Evolutionary conservation across 345 rosid species (phyloP).

Genomic region (Limnanthes douglasii): DNA sequence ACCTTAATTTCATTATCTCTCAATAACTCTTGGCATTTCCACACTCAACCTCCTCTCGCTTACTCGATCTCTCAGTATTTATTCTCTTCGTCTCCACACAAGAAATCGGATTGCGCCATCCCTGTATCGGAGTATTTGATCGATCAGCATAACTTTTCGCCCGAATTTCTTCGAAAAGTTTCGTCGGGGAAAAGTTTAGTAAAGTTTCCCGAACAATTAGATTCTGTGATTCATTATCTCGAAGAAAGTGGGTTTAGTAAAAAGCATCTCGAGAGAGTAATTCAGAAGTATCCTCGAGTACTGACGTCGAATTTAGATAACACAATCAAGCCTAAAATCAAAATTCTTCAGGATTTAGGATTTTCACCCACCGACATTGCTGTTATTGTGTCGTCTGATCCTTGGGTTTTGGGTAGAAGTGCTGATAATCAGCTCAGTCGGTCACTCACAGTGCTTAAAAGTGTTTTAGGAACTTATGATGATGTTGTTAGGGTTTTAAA

Average conservation of each 20-base stretch:
- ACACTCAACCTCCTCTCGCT: not conserved
- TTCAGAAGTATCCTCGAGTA: conserved; percentile 5
- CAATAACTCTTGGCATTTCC: conserved; percentile 1
- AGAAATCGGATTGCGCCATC: conserved; percentile 1
- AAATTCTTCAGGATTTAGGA: conserved; percentile 13
- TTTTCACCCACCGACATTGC: conserved; percentile 5
- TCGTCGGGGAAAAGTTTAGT: conserved; percentile 1
- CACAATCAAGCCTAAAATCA: conserved; percentile 16
- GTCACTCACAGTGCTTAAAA: conserved; percentile 6
- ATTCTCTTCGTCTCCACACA: conserved; percentile 2
- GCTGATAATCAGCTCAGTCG: conserved; percentile 5
- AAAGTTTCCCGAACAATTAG: conserved; percentile 3
- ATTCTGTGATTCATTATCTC: conserved; percentile 12
- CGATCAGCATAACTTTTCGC: conserved; percentile 13
- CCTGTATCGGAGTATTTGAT: conserved; percentile 11
- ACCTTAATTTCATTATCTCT: conserved; percentile 8
- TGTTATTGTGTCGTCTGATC: conserved; percentile 10
- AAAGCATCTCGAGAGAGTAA: conserved; percentile 9
- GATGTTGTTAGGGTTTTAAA: conserved; percentile 7
- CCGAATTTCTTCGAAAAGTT: conserved; percentile 8
- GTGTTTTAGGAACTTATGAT: conserved; percentile 11
- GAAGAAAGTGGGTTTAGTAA: conserved; percentile 13
- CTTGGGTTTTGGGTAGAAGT: conserved; percentile 15
- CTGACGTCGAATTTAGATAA: conserved; percentile 9
- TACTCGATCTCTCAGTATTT: conserved; percentile 1